Evolutionary conservation across 257 asterid species (phyloP).

Genomic region (Primulina huaijiensis): DNA sequence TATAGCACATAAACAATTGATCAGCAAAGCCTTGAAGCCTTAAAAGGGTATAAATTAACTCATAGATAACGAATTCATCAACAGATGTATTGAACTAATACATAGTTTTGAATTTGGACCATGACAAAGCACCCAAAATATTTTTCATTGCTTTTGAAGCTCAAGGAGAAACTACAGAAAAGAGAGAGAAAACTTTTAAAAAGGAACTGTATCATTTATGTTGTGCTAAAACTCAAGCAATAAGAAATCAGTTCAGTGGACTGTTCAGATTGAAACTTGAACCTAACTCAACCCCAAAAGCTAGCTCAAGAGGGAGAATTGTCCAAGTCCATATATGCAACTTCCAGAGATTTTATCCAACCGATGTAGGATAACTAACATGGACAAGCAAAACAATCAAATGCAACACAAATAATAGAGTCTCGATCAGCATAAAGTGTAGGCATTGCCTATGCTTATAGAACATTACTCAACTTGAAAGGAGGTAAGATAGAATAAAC

Average conservation of each 20-base stretch:
- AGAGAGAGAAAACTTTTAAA: not conserved
- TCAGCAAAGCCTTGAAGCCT: not conserved
- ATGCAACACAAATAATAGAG: conserved; percentile 4
- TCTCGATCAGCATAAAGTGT: not conserved
- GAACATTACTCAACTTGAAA: not conserved
- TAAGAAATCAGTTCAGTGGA: not conserved
- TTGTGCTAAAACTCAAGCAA: conserved; percentile 10
- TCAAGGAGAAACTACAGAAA: conserved; percentile 7
- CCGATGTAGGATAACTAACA: no score
- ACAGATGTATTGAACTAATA: not conserved
- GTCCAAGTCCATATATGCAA: no score
- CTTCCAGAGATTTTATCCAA: no score
- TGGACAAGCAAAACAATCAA: conserved; percentile 1
- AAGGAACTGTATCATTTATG: conserved; percentile 13
- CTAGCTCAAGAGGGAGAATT: no score
- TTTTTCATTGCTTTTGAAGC: not conserved
- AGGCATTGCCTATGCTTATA: not conserved
- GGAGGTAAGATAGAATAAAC: conserved; percentile 11
- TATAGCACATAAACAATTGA: not conserved
- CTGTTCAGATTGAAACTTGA: no score
- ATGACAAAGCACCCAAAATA: conserved; percentile 7
- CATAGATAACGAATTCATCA: conserved; percentile 9
- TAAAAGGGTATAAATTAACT: not conserved
- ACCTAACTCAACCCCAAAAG: no score
- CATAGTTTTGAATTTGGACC: not conserved